Evolutionary conservation across 75 land plant species (phyloP), one percentile per base, ranked within the genome.

Genomic region (Cupressus sempervirens): DNA sequence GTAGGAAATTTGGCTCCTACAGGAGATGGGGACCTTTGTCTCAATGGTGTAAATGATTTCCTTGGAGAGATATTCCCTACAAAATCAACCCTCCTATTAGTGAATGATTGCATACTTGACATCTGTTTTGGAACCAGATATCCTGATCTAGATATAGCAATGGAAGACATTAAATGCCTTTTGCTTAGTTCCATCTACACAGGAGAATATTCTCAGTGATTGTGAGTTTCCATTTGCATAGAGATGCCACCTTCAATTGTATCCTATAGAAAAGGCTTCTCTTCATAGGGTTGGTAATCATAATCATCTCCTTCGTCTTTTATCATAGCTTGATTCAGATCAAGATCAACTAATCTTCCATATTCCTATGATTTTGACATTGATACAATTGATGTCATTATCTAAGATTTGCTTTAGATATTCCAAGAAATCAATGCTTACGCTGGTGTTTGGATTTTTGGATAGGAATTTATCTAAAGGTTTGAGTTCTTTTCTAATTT

Each of bases 281-380:
- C 62, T 34, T 32, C 20, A 34, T 82, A 54, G 18, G 56, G 56
- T 16, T 82, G 41, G 54, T 82, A 32, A 29, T 82, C 83, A 50
- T 82, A 50, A 29, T 82, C 83, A 82, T 53, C 65, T 34, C 83
- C 83, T 15, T 79, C 81, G 29, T 79, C 74, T 81, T 81, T 81
- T 11, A n/a, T 48, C 52, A 81, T 65, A 34, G 83, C 83, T 52
- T 54, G 65, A 32, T 82, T 82, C 6, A 82, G 83, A 82, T 82
- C 83, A 52, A 82, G 83, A 54, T 82, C 48, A 3, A 65, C 62
- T 16, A 65, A 82, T 54, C 62, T 82, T 53, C 83, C 83, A 82
- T 54, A 16, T 11, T 34, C 83, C 36, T 82, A n/a, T n/a, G n/a
- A n/a, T n/a, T n/a, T n/a, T n/a, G n/a, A n/a, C n/a, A n/a, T n/a